phyloP scores from a whole-genome alignment of 2,329 filamentous ascomycete genomes.

The Talaromyces pinophilus region DNA sequence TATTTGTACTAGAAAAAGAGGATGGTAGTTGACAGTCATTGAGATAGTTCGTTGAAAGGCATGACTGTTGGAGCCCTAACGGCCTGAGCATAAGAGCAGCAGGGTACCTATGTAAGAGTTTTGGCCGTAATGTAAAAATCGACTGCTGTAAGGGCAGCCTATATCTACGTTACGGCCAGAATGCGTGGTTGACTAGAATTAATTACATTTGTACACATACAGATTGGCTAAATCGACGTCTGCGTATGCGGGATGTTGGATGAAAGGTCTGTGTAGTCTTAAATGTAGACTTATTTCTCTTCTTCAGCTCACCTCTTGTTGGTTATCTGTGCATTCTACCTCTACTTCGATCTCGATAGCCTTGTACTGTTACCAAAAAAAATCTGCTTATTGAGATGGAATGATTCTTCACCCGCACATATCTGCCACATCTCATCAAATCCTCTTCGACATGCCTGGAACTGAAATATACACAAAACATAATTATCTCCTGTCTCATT shows the following conservation, averaged over 20 bases:
- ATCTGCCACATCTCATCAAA: not conserved
- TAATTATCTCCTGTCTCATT: not conserved
- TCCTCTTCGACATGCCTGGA: not conserved
- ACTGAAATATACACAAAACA: not conserved
- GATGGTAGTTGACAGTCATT: too few relatives aligned
- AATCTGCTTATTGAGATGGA: too few relatives aligned
- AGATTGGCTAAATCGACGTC: too few relatives aligned
- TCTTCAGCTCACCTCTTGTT: too few relatives aligned
- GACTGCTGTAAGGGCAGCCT: not conserved
- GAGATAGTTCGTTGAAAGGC: too few relatives aligned
- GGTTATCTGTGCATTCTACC: too few relatives aligned
- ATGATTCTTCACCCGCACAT: not conserved
- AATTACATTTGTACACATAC: not conserved
- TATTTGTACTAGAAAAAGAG: not conserved
- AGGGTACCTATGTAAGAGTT: not conserved
- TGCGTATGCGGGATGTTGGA: too few relatives aligned
- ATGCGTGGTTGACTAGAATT: not conserved
- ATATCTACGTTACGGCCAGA: not conserved
- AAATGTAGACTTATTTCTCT: too few relatives aligned
- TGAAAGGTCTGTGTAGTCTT: too few relatives aligned
- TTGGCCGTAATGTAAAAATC: not conserved
- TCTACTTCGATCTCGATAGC: too few relatives aligned
- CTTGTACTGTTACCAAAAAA: too few relatives aligned
- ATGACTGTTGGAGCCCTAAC: not conserved
- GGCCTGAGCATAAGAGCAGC: not conserved